Evolutionary conservation across 768 basidiomycete genomes (phyloP), one percentile per base, ranked within the genome.

Genomic region (Lentinula guzmanii): DNA sequence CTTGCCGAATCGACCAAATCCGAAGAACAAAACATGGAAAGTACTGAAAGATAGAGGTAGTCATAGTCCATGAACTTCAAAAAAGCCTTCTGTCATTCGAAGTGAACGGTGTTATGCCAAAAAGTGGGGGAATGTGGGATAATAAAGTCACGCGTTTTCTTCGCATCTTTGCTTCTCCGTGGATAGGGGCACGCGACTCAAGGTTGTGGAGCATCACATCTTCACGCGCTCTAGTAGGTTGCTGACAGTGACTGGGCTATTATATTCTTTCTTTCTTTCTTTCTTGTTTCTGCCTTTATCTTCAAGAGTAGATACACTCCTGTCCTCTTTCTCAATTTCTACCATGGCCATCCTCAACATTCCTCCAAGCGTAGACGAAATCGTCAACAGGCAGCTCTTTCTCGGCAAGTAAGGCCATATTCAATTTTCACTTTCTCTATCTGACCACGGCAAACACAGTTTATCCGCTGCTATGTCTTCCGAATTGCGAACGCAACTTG

Each of bases 331-430:
- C 9, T 39, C 13, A 4, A 39, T 33, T 35, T 10, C 39, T 16
- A 18, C 13, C n/a, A 59, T 50, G 46, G 31, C 43, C 35, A 39
- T 35, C 10, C 41, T 56, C 34, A 41, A 37, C n/a, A 59, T 59
- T 50, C 58, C 61, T 50, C 60, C 70, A 46, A 73, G 72, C 62
- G 63, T 72, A 7, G 71, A 72, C 61, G 76, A 75, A 51, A 70
- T 81, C 18, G 57, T 79, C 9, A 66, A 74, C 57, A 74, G 69
- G 45, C 74, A 77, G 61, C 58, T 81, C 16, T 81, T 72, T 62
- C 69, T 79, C 39, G 76, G 77, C 69, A 79, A 79, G 79, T 78
- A 60, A 65, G 77, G 72, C 5, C 5, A 10, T 18, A n/a, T 52
- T 11, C 24, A 53, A 31, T 5, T 39, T 24, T 33, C 24, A 13